These are phyloP conservation scores for Clarireedia monteithiana DNA, from an alignment of 2,329 filamentous ascomycete species.

Conservation along the genomic window DNA sequence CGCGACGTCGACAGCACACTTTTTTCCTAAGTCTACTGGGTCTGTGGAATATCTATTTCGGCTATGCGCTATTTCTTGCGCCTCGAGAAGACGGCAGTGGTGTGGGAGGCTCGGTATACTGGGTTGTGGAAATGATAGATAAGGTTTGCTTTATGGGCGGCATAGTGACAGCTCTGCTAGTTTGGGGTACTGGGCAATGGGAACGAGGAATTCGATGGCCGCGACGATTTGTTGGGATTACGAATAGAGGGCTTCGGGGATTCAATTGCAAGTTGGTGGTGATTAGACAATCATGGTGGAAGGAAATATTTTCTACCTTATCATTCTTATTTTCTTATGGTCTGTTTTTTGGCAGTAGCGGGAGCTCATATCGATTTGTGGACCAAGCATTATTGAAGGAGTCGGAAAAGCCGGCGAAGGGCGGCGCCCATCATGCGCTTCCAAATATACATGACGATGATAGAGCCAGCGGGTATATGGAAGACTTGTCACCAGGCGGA, in stretches of 20 bases:
- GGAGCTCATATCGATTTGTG: conserved; percentile 68
- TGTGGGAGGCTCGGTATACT: conserved; percentile 90
- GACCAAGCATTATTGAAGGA: conserved; percentile 55
- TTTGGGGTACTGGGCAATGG: conserved; percentile 96
- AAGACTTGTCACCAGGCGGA: conserved; percentile 83
- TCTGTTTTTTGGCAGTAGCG: conserved; percentile 58
- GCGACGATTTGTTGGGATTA: conserved; percentile 77
- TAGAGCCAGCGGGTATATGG: conserved; percentile 65
- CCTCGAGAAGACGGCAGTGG: conserved; percentile 91
- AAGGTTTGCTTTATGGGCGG: conserved; percentile 90
- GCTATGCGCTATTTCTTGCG: conserved; percentile 86
- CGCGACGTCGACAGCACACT: conserved; percentile 82
- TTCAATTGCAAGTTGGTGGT: conserved; percentile 98
- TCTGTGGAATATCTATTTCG: conserved; percentile 76
- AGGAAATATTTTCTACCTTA: conserved; percentile 64
- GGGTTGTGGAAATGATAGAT: conserved; percentile 84
- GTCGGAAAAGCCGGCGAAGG: conserved; percentile 50
- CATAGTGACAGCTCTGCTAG: conserved; percentile 74
- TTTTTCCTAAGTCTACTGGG: conserved; percentile 80
- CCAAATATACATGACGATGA: conserved; percentile 44
- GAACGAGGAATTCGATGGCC: conserved; percentile 93
- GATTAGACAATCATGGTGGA: conserved; percentile 74
- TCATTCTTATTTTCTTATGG: conserved; percentile 74
- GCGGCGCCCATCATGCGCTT: conserved; percentile 33
- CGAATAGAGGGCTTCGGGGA: conserved; percentile 79